These are phyloP conservation scores for Besnoitia besnoiti DNA, from an alignment of 169 alveolate species.

Conservation along the genomic window DNA sequence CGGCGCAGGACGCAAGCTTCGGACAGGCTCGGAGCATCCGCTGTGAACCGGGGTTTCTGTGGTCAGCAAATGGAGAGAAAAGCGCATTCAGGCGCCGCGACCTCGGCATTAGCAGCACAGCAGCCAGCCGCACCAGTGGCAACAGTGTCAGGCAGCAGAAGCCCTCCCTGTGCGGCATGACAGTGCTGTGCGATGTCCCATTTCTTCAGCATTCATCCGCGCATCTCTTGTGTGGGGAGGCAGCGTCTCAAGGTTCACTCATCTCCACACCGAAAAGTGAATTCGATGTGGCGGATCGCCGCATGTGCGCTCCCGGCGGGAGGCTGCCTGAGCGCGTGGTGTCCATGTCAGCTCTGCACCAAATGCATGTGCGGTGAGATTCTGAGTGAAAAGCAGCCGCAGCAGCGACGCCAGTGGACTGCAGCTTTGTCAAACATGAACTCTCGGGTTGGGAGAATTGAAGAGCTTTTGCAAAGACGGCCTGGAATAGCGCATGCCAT, in stretches of 20 bases:
- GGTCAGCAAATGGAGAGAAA: background rate
- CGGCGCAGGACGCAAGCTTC: background rate
- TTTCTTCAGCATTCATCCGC: constrained; percentile 16
- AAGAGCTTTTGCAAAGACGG: no score
- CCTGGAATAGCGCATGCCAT: no score
- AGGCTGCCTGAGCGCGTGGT: background rate
- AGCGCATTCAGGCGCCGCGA: background rate
- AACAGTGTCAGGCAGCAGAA: background rate
- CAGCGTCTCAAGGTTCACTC: background rate
- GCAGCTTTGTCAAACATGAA: no score
- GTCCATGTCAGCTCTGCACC: background rate
- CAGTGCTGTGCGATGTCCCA: constrained; percentile 4
- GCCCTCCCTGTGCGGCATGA: background rate
- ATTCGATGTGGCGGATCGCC: background rate
- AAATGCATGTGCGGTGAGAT: background rate
- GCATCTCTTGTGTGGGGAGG: constrained; percentile 8
- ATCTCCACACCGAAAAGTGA: background rate
- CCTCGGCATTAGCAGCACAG: constrained; percentile 2
- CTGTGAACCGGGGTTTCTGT: background rate
- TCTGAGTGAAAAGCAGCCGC: no score
- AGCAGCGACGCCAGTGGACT: no score
- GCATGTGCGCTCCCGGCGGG: background rate
- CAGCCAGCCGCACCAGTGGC: background rate
- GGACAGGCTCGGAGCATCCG: background rate
- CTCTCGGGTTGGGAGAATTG: no score